A percentile compares a stretch with the other conserved stretches of the same genome.
phyloP scores from a whole-genome alignment of 768 basidiomycete species.

The Multifurca ochricompacta region DNA sequence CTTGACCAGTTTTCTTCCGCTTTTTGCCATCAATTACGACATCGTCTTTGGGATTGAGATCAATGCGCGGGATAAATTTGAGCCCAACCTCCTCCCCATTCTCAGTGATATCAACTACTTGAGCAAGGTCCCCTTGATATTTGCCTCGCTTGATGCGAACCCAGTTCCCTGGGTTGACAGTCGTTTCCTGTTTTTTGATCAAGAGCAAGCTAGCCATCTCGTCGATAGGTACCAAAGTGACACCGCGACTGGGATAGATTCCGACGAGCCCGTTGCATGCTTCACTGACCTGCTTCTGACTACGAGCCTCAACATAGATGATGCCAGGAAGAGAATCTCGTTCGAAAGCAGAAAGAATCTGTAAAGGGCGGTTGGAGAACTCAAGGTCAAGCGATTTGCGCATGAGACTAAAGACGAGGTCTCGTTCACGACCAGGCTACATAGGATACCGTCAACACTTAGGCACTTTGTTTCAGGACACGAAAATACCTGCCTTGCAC shows the following conservation, averaged over 20 bases:
- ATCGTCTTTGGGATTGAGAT: slow-evolving; percentile 86
- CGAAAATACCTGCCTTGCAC: slow-evolving; percentile 59
- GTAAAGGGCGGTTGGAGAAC: slow-evolving; percentile 66
- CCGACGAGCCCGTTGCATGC: slow-evolving; percentile 90
- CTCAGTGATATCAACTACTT: slow-evolving; percentile 90
- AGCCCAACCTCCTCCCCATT: slow-evolving; percentile 89
- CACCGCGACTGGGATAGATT: slow-evolving; percentile 76
- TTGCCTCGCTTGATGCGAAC: slow-evolving; percentile 91
- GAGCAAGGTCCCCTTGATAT: slow-evolving; percentile 91
- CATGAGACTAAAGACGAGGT: slow-evolving; percentile 91
- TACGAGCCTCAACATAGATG: slow-evolving; percentile 94
- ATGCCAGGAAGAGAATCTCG: slow-evolving; percentile 92
- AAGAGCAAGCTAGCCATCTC: slow-evolving; percentile 96
- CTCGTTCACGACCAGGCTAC: slow-evolving; percentile 86
- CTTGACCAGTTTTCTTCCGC: slow-evolving; percentile 55
- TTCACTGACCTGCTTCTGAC: slow-evolving; percentile 74
- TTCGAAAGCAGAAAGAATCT: slow-evolving; percentile 91
- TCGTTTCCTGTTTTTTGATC: slow-evolving; percentile 90
- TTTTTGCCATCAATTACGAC: slow-evolving; percentile 60
- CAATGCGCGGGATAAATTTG: slow-evolving; percentile 96
- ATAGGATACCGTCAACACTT: background rate
- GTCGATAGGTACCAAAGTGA: slow-evolving; percentile 85
- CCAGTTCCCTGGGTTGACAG: slow-evolving; percentile 84
- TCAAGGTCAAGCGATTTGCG: slow-evolving; percentile 85
- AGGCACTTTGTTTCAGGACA: background rate